These are phyloP conservation scores for Tricholoma terreum DNA, from an alignment of 768 basidiomycete species.

Conservation along the genomic window DNA sequence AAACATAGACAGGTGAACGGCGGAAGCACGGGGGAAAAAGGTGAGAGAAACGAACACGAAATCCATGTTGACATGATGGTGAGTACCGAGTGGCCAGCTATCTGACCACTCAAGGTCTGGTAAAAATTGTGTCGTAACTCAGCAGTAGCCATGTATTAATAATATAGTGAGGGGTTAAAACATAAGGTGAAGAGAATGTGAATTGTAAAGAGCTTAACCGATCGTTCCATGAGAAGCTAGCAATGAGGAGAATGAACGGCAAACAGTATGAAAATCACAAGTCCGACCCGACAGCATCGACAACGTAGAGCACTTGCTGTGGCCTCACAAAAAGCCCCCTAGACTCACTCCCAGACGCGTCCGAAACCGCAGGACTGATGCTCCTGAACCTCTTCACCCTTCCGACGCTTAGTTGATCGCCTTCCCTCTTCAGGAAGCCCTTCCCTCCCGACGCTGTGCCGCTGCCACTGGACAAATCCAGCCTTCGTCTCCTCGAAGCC, in stretches of 20 bases:
- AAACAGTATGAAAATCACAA: conserved; percentile 33
- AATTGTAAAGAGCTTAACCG: too few relatives aligned
- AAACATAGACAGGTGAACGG: too few relatives aligned
- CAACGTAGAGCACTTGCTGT: conserved; percentile 83
- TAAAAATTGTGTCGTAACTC: neutral
- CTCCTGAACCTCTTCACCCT: conserved; percentile 69
- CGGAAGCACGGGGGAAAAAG: too few relatives aligned
- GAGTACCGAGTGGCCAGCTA: too few relatives aligned
- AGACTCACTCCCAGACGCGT: conserved; percentile 50
- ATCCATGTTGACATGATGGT: too few relatives aligned
- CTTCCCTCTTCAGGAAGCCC: conserved; percentile 37
- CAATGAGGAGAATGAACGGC: too few relatives aligned
- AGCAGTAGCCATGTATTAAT: neutral
- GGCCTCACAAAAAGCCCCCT: conserved; percentile 82
- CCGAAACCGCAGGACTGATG: conserved; percentile 64
- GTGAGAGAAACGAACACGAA: too few relatives aligned
- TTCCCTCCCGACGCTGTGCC: conserved; percentile 26
- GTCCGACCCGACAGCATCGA: conserved; percentile 74
- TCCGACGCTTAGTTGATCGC: conserved; percentile 46
- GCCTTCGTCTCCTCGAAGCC: conserved; percentile 42
- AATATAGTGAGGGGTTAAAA: too few relatives aligned
- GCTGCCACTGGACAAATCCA: conserved; percentile 33
- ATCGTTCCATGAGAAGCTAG: too few relatives aligned
- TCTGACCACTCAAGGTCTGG: too few relatives aligned
- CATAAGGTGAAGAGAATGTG: too few relatives aligned